These are phyloP conservation scores for Yamadazyma spencermartinsiae DNA, from an alignment of 1,139 yeast genomes.

Conservation along the genomic window DNA sequence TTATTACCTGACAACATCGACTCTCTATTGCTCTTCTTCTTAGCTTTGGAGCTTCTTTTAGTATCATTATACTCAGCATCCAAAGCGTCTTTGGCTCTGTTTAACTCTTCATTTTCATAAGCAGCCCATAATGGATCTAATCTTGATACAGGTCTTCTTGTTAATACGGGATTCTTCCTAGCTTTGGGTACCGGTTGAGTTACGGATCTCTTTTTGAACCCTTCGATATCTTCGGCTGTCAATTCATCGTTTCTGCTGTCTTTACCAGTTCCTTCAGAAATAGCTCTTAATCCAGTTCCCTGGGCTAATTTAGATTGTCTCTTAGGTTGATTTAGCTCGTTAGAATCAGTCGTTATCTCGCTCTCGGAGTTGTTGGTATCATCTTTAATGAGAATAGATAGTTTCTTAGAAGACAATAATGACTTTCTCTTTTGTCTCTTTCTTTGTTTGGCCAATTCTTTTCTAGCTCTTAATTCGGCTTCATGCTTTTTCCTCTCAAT, in stretches of 20 bases:
- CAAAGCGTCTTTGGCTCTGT: conserved; percentile 45
- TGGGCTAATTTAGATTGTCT: conserved; percentile 30
- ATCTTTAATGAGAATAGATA: conserved; percentile 40
- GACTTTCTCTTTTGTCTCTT: conserved; percentile 47
- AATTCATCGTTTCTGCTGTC: conserved; percentile 27
- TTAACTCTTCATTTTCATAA: conserved; percentile 49
- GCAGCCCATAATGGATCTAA: conserved; percentile 64
- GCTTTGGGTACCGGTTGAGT: conserved; percentile 43
- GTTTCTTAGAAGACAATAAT: conserved; percentile 40
- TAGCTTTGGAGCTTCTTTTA: conserved; percentile 10
- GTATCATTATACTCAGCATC: conserved; percentile 37
- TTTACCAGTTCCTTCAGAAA: conserved; percentile 36
- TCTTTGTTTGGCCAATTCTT: conserved; percentile 47
- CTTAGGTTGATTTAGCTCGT: conserved; percentile 38
- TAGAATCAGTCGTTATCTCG: conserved; percentile 24
- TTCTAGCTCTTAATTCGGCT: conserved; percentile 47
- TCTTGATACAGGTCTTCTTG: conserved; percentile 66
- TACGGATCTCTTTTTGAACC: conserved; percentile 47
- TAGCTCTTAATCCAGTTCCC: conserved; percentile 28
- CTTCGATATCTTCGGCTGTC: conserved; percentile 43
- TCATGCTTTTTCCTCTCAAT: conserved; percentile 51
- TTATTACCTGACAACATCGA: conserved; percentile 41
- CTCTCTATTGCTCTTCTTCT: conserved; percentile 34
- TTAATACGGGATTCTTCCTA: conserved; percentile 44
- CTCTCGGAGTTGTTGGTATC: conserved; percentile 37